These are phyloP conservation scores for Xylaria venustula DNA, from an alignment of 495 filamentous ascomycete species.

Conservation along the genomic window DNA sequence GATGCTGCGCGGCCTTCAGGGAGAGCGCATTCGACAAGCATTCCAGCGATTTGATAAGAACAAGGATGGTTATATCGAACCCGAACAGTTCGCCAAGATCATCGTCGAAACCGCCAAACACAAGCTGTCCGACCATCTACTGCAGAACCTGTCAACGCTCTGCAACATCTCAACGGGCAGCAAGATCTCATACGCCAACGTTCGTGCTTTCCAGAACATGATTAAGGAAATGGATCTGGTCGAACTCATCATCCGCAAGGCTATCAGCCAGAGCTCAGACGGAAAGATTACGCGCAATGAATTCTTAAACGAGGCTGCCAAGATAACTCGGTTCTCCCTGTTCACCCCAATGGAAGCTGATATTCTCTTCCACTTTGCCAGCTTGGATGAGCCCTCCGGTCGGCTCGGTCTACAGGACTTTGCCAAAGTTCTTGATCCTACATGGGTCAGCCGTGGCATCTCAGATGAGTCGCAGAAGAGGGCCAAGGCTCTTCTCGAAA, in stretches of 20 bases:
- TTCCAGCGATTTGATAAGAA: constrained; percentile 91
- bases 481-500: constrained; percentile 31
- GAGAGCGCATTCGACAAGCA: constrained; percentile 91
- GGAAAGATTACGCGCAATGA: constrained; percentile 92
- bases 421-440: constrained; percentile 88
- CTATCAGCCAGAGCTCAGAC: constrained; percentile 77
- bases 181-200: constrained; percentile 96
- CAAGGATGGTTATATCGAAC: constrained; percentile 95
- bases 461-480: constrained; percentile 33
- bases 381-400: constrained; percentile 83
- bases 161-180: constrained; percentile 91
- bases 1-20: constrained; percentile 94
- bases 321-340: constrained; percentile 83
- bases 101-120: constrained; percentile 90
- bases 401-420: constrained; percentile 82
- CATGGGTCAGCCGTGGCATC: constrained; percentile 69
- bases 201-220: constrained; percentile 95
- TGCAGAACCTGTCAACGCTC: constrained; percentile 89
- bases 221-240: constrained; percentile 97
- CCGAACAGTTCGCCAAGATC: constrained; percentile 93
- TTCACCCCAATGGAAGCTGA: constrained; percentile 99
- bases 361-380: constrained; percentile 97
- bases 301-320: constrained; percentile 91
- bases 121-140: constrained; percentile 94
- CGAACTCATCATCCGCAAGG: constrained; percentile 84